Evolutionary conservation across 495 filamentous ascomycete genomes (phyloP).

Genomic region (Xylaria palmicola): DNA sequence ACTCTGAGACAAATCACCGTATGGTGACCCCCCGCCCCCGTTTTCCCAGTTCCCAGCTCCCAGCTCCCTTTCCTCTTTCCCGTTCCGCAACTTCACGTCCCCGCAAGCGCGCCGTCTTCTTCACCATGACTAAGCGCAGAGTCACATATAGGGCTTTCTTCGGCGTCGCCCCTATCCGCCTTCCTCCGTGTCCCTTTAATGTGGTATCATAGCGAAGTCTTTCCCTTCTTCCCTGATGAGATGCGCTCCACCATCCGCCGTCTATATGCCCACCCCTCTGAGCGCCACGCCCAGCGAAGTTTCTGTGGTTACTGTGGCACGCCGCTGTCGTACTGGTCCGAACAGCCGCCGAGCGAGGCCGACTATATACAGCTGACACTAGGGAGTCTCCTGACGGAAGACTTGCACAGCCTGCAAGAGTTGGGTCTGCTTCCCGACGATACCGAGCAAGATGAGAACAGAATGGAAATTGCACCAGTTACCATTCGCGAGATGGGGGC

Average conservation of each 20-base stretch:
- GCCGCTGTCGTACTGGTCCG: slow-evolving; percentile 75
- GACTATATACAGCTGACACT: slow-evolving; percentile 75
- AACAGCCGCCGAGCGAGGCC: slow-evolving; percentile 63
- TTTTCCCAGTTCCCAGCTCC: no score
- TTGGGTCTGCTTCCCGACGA: slow-evolving; percentile 58
- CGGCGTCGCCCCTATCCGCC: slow-evolving; percentile 67
- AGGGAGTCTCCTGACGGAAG: slow-evolving; percentile 63
- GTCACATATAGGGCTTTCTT: slow-evolving; percentile 54
- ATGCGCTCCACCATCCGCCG: slow-evolving; percentile 69
- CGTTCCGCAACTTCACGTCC: not conserved
- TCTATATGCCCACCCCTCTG: slow-evolving; percentile 61
- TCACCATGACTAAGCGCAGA: slow-evolving; percentile 1
- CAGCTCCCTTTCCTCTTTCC: slow-evolving; percentile 3
- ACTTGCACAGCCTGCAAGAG: slow-evolving; percentile 67
- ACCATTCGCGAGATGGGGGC: slow-evolving; percentile 19
- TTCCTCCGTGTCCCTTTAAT: slow-evolving; percentile 78
- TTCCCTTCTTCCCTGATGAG: slow-evolving; percentile 76
- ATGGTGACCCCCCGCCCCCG: no score
- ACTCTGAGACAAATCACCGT: slow-evolving; percentile 64
- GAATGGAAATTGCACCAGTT: slow-evolving; percentile 21
- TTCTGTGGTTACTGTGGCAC: slow-evolving; percentile 94
- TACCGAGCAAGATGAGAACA: slow-evolving; percentile 44
- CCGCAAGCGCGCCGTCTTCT: not conserved
- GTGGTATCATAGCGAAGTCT: slow-evolving; percentile 70
- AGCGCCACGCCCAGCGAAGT: slow-evolving; percentile 61